phyloP scores from a whole-genome alignment of 805 yeast species.

The Spathaspora girioi region DNA sequence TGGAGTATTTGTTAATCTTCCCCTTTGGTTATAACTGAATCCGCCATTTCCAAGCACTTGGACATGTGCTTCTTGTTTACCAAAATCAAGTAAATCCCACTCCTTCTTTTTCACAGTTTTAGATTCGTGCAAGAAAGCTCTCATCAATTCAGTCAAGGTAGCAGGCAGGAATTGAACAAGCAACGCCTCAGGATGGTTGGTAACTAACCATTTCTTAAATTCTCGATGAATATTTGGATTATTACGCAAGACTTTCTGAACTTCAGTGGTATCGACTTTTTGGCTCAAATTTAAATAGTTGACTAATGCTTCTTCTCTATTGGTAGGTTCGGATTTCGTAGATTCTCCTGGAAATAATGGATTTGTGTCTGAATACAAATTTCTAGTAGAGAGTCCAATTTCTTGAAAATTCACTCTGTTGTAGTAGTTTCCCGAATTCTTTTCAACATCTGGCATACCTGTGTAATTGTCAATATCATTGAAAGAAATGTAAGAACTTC shows the following conservation, averaged over 20 bases:
- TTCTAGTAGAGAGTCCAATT: constrained; percentile 49
- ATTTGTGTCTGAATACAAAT: constrained; percentile 26
- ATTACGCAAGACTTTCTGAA: constrained; percentile 30
- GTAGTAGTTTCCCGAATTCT: constrained; percentile 55
- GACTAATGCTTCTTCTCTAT: constrained; percentile 24
- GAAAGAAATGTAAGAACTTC: constrained; percentile 55
- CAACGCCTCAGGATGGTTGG: constrained; percentile 42
- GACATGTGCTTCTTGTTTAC: constrained; percentile 14
- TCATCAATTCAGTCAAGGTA: constrained; percentile 20
- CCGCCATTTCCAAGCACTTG: constrained; percentile 71
- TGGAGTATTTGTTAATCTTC: constrained; percentile 67
- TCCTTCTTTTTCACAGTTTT: constrained; percentile 18
- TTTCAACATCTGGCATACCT: constrained; percentile 69
- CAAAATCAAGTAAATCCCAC: constrained; percentile 19
- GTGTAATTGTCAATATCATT: constrained; percentile 66
- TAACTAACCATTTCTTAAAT: constrained; percentile 53
- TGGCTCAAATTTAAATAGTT: constrained; percentile 29
- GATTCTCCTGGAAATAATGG: constrained; percentile 39
- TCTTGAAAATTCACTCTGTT: constrained; percentile 67
- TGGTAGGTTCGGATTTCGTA: constrained; percentile 17
- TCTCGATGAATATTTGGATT: constrained; percentile 48
- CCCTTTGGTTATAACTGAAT: constrained; percentile 62
- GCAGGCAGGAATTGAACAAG: constrained; percentile 11
- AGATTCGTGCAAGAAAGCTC: constrained; percentile 26
- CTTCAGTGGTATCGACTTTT: constrained; percentile 22